A percentile compares a stretch with the other conserved stretches of the same genome.
Evolutionary conservation across 176 grass and related monocot genomes (phyloP).

Genomic region (Bothriochloa decipiens): DNA sequence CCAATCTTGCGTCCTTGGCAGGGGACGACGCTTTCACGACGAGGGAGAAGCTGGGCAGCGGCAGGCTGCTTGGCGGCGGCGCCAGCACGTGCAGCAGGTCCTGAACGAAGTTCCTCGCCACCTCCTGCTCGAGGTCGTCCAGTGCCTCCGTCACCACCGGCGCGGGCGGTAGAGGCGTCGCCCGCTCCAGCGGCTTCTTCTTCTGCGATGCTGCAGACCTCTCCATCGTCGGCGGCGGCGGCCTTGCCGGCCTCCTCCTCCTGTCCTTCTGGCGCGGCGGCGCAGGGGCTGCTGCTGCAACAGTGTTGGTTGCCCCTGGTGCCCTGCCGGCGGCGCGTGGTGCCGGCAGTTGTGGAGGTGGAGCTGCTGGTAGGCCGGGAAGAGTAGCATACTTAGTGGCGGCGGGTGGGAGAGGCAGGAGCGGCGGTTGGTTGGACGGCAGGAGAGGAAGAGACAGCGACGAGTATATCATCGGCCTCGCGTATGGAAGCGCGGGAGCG

Average conservation of each 20-base stretch:
- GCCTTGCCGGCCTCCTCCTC: slow-evolving; percentile 49
- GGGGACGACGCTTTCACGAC: not conserved
- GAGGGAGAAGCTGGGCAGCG: slow-evolving; percentile 66
- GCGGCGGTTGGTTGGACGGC: slow-evolving; percentile 59
- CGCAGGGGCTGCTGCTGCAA: not conserved
- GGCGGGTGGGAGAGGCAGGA: slow-evolving; percentile 62
- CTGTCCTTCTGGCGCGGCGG: slow-evolving; percentile 29
- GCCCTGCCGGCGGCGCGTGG: slow-evolving; percentile 5
- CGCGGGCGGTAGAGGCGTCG: slow-evolving; percentile 50
- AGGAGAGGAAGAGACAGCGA: slow-evolving; percentile 55
- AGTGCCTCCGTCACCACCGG: slow-evolving; percentile 45
- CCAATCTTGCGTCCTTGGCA: not conserved
- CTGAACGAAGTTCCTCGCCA: slow-evolving; percentile 48
- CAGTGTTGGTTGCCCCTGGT: not conserved
- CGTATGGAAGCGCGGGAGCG: slow-evolving; percentile 19
- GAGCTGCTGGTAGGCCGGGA: not conserved
- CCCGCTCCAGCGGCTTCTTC: slow-evolving; percentile 61
- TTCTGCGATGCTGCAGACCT: slow-evolving; percentile 12
- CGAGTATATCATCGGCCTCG: slow-evolving; percentile 41
- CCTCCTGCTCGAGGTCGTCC: slow-evolving; percentile 61
- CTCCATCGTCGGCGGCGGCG: slow-evolving; percentile 6
- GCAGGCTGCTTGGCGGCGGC: slow-evolving; percentile 72
- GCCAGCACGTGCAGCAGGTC: slow-evolving; percentile 61
- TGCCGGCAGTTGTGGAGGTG: not conserved
- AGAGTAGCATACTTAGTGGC: slow-evolving; percentile 42